Evolutionary conservation across 768 basidiomycete species (phyloP), one percentile per base, ranked within the genome.

Genomic region (Russula vinacea): DNA sequence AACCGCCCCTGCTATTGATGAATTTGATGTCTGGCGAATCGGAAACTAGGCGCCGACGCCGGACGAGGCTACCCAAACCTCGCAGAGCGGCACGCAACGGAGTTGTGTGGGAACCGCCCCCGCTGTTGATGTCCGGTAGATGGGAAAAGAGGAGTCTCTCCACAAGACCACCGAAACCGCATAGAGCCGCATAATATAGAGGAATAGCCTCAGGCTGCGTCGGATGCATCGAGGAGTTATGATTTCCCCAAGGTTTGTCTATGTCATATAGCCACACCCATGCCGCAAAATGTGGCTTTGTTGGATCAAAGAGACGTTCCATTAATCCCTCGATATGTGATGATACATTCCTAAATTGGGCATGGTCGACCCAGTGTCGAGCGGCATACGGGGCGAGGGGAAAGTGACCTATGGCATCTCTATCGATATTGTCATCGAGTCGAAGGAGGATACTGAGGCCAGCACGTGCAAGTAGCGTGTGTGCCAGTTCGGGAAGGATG

Each of bases 261-360:
- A 55, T 42, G 17, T 64, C 37, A 11, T 59, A 40, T 29, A 55
- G 4, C 63, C 63, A 64, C 19, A 59, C 22, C 63, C 63, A 64
- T 9, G 52, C 39, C 0, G 52, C 19, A 33, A 64, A 59, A 55
- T 59, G 63, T 4, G 63, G 57, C 22, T 19, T 22, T 0, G 29
- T 44, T 1, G 19, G 29, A 5, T 64, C 58, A 22, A 64, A 64
- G 1, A 64, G 44, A 2, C 14, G 32, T 8, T 24, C 29, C 63
- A 64, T 54, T 0, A n/a, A 2, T 2, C 24, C 58, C 37, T 35
- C 33, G 6, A 55, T 22, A 2, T 22, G 45, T 4, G 22, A 45
- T 4, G 44, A 45, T 3, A n/a, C 19, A 3, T n/a, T 17, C n/a
- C 9, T 45, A 14, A 10, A 45, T 8, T 45, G 19, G 3, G 44